Evolutionary conservation across 2,329 filamentous ascomycete species (phyloP).

Genomic region (Atkinsonella hypoxylon): DNA sequence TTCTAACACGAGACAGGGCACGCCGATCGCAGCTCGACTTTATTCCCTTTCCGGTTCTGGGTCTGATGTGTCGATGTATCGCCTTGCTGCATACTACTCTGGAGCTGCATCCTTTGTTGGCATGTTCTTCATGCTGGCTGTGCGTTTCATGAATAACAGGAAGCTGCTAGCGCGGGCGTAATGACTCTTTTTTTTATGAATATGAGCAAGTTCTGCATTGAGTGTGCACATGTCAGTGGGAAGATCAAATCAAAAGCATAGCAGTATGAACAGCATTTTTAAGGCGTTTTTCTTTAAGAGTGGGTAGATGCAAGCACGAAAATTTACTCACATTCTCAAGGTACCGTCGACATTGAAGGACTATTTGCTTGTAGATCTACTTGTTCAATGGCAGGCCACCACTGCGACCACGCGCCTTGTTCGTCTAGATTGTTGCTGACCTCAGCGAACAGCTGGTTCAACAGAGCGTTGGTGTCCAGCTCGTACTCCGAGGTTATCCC

Average conservation of each 20-base stretch:
- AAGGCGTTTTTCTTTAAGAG: background rate
- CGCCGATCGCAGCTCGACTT: constrained; percentile 15
- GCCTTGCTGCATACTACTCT: constrained; percentile 17
- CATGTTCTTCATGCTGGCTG: constrained; percentile 8
- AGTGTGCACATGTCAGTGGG: background rate
- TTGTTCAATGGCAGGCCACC: constrained; percentile 15
- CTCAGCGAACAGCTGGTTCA: constrained; percentile 14
- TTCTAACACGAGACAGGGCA: constrained; percentile 12
- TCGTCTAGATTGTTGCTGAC: constrained; percentile 16
- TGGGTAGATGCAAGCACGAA: background rate
- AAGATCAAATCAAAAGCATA: background rate
- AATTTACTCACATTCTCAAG: background rate
- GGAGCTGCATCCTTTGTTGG: constrained; percentile 14
- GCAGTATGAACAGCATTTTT: background rate
- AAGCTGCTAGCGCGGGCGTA: constrained; percentile 5
- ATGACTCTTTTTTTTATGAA: background rate
- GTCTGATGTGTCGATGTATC: constrained; percentile 10
- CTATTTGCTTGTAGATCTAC: constrained; percentile 8
- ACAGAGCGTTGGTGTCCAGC: constrained; percentile 12
- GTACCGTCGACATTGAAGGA: background rate
- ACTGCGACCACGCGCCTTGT: constrained; percentile 16
- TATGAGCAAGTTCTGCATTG: too few relatives aligned
- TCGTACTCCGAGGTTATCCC: background rate
- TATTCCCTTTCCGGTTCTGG: constrained; percentile 12
- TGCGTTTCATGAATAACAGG: constrained; percentile 6